Evolutionary conservation across 1,284 basidiomycete genomes (phyloP).

Genomic region (Volvariella surrecta): DNA sequence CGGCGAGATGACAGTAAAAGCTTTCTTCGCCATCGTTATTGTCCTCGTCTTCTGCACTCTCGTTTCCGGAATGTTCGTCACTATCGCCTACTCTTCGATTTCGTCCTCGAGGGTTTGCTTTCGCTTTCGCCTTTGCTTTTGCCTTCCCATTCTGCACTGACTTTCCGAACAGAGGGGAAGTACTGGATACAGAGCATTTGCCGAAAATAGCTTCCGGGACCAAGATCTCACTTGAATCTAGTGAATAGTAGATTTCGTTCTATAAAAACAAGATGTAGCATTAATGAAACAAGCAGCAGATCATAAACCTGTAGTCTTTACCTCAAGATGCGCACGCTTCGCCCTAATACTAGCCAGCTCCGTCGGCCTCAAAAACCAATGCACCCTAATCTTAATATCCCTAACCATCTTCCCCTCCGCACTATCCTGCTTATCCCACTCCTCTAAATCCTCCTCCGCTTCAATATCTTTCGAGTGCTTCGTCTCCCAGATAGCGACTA

Average conservation of each 20-base stretch:
- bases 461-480: slow-evolving; percentile 12
- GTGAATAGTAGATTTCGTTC: slow-evolving; percentile 66
- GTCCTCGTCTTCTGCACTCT: neutral
- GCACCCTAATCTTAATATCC: slow-evolving; percentile 44
- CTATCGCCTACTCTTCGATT: neutral
- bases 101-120: neutral
- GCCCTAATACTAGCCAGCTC: slow-evolving; percentile 52
- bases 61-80: neutral
- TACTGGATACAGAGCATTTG: slow-evolving; percentile 40
- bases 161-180: slow-evolving; percentile 2
- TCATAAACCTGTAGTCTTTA: slow-evolving; percentile 19
- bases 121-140: slow-evolving; percentile 11
- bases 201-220: slow-evolving; percentile 40
- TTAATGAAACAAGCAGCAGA: neutral
- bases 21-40: slow-evolving; percentile 14
- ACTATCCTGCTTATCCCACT: slow-evolving; percentile 16
- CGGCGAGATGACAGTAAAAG: slow-evolving; percentile 52
- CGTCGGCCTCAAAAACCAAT: slow-evolving; percentile 62
- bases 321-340: slow-evolving; percentile 46
- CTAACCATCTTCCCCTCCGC: slow-evolving; percentile 15
- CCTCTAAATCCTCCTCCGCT: slow-evolving; percentile 37
- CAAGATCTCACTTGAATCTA: slow-evolving; percentile 38
- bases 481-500: slow-evolving; percentile 61
- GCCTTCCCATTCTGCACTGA: neutral
- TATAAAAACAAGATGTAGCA: slow-evolving; percentile 16